These are phyloP conservation scores for Ophiobolus disseminans DNA, from an alignment of 2,329 filamentous ascomycete genomes.

Conservation along the genomic window DNA sequence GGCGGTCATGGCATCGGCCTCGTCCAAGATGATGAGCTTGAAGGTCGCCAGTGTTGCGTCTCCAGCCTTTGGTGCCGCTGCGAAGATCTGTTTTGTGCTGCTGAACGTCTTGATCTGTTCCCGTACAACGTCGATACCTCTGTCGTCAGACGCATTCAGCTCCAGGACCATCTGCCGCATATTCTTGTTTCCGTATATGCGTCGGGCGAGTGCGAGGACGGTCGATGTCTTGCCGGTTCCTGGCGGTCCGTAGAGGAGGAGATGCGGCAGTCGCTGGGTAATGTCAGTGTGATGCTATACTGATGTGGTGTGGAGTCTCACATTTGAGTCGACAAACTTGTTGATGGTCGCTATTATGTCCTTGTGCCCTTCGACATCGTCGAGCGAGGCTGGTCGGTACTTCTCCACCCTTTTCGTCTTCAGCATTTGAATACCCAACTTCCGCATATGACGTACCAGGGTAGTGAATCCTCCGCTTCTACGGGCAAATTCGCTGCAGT, in stretches of 20 bases:
- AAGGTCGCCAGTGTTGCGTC: constrained; percentile 71
- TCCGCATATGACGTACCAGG: constrained; percentile 68
- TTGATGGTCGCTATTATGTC: constrained; percentile 98
- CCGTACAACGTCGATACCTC: constrained; percentile 92
- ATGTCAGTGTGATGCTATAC: neutral
- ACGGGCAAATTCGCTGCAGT: constrained; percentile 92
- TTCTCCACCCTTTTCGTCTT: constrained; percentile 80
- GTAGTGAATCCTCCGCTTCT: constrained; percentile 89
- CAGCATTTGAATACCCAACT: neutral
- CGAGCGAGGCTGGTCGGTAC: constrained; percentile 85
- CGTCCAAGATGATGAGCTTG: constrained; percentile 97
- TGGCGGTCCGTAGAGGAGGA: constrained; percentile 94
- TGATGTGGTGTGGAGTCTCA: constrained; percentile 38
- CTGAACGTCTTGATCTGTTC: constrained; percentile 99
- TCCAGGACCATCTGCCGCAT: constrained; percentile 99
- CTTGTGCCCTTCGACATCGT: constrained; percentile 94
- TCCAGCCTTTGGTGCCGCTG: constrained; percentile 60
- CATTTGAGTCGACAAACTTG: constrained; percentile 93
- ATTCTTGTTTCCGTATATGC: constrained; percentile 90
- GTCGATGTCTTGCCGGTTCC: constrained; percentile 98
- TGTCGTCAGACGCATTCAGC: constrained; percentile 94
- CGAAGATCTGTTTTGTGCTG: constrained; percentile 97
- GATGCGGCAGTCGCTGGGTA: constrained; percentile 78
- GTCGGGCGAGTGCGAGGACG: constrained; percentile 86
- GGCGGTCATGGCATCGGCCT: constrained; percentile 99